Evolutionary conservation across 768 basidiomycete species (phyloP).

Genomic region (Pulveroboletus sp.): DNA sequence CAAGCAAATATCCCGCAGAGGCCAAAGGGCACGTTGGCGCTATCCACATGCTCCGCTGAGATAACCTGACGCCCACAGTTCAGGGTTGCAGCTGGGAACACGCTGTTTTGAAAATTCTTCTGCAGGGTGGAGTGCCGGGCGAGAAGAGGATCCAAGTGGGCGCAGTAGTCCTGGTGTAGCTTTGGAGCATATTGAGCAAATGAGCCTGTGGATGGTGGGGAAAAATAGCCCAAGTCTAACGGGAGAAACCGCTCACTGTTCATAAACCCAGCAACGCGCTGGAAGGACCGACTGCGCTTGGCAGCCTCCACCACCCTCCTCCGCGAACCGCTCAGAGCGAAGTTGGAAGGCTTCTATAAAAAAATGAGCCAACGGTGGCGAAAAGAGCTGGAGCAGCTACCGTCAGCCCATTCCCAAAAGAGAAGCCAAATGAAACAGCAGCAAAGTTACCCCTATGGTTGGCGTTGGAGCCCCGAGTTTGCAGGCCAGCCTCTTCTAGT

Average conservation of each 20-base stretch:
- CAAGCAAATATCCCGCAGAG: conserved; percentile 32
- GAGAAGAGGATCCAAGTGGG: neutral
- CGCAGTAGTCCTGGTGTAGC: conserved; percentile 10
- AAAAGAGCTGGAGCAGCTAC: too few species aligned
- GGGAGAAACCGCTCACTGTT: conserved; percentile 5
- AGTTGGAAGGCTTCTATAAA: too few species aligned
- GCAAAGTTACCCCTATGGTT: too few species aligned
- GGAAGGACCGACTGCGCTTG: too few species aligned
- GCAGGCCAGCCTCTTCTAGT: too few species aligned
- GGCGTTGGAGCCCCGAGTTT: too few species aligned
- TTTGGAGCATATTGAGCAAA: conserved; percentile 23
- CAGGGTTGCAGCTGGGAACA: conserved; percentile 28
- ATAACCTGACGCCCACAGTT: conserved; percentile 27
- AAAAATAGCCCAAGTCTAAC: too few species aligned
- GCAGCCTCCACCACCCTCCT: too few species aligned
- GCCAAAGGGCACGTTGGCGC: conserved; percentile 29
- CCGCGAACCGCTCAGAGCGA: too few species aligned
- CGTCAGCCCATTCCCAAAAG: too few species aligned
- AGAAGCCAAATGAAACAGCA: too few species aligned
- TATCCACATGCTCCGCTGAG: conserved; percentile 24
- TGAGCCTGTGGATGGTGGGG: conserved; percentile 1
- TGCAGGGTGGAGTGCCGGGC: conserved; percentile 6
- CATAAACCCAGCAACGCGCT: conserved; percentile 19
- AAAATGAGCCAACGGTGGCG: too few species aligned
- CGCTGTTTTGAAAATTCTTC: conserved; percentile 18